Conservation (phyloP, 805 yeast species). For the Yamadazyma takamatsuzukensis region DNA sequence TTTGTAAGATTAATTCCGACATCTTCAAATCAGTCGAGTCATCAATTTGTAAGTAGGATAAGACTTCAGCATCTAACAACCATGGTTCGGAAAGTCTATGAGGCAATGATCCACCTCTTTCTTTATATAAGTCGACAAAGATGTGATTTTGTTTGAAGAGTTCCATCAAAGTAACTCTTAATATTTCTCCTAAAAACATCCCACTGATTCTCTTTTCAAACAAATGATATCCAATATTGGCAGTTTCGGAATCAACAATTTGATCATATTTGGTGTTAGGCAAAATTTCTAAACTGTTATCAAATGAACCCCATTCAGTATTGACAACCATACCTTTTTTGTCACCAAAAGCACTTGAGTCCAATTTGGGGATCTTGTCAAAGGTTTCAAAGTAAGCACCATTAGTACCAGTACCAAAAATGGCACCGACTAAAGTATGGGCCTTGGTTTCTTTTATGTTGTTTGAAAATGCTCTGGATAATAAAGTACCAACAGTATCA, state of each 20-base stretch:
- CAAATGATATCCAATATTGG: conserved; percentile 84
- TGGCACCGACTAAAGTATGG: conserved; percentile 81
- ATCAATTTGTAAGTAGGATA: conserved; percentile 84
- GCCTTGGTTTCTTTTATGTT: conserved; percentile 59
- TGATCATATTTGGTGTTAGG: conserved; percentile 80
- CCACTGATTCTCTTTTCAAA: conserved; percentile 92
- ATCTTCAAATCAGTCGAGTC: conserved; percentile 68
- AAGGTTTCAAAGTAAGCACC: conserved; percentile 88
- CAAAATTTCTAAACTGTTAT: conserved; percentile 69
- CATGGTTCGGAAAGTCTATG: conserved; percentile 75
- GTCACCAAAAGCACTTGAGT: conserved; percentile 30
- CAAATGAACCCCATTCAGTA: conserved; percentile 98
- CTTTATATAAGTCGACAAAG: conserved; percentile 48
- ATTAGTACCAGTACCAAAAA: conserved; percentile 97
- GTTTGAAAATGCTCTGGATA: conserved; percentile 81
- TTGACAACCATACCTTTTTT: conserved; percentile 73
- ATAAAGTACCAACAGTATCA: conserved; percentile 92
- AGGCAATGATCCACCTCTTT: conserved; percentile 43
- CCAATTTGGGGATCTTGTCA: conserved; percentile 69
- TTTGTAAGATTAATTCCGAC: conserved; percentile 65
- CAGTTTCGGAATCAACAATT: conserved; percentile 64
- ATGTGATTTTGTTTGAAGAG: conserved; percentile 56
- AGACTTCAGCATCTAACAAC: conserved; percentile 75
- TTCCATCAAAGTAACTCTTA: conserved; percentile 71
- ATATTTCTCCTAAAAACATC: conserved; percentile 87